Percentiles rank a stretch among this genome's conserved stretches.
Evolutionary conservation across 305 asterid species (phyloP).

Genomic region (Rubia peregrina): DNA sequence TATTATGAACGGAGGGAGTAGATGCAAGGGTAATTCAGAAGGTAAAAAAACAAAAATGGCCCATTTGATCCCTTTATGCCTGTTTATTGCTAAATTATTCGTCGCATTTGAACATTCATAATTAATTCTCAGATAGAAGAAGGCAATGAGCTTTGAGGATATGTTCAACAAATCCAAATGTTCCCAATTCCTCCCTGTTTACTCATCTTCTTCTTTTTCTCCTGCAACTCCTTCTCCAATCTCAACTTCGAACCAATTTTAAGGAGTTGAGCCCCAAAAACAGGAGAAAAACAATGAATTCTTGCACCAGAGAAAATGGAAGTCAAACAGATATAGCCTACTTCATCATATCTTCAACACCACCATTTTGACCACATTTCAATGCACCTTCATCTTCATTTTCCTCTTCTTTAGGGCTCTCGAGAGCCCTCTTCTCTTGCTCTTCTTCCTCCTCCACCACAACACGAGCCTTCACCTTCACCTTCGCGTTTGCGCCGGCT

Average conservation of each 20-base stretch:
- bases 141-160: no score
- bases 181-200: background rate
- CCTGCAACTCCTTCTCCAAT: background rate
- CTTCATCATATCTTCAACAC: background rate
- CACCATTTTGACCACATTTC: slow-evolving; percentile 18
- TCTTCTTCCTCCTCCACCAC: slow-evolving; percentile 63
- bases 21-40: no score
- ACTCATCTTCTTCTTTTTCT: background rate
- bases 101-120: background rate
- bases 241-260: background rate
- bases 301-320: no score
- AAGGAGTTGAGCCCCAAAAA: background rate
- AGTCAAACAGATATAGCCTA: background rate
- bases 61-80: no score
- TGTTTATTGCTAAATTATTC: background rate
- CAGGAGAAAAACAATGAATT: background rate
- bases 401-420: slow-evolving; percentile 37
- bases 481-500: slow-evolving; percentile 1
- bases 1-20: no score
- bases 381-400: slow-evolving; percentile 15
- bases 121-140: background rate
- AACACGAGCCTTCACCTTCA: slow-evolving; percentile 8
- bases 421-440: slow-evolving; percentile 76
- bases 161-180: no score
- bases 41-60: no score